These are phyloP conservation scores for Coniferiporia weirii DNA, from an alignment of 1,284 basidiomycete species.

Conservation along the genomic window DNA sequence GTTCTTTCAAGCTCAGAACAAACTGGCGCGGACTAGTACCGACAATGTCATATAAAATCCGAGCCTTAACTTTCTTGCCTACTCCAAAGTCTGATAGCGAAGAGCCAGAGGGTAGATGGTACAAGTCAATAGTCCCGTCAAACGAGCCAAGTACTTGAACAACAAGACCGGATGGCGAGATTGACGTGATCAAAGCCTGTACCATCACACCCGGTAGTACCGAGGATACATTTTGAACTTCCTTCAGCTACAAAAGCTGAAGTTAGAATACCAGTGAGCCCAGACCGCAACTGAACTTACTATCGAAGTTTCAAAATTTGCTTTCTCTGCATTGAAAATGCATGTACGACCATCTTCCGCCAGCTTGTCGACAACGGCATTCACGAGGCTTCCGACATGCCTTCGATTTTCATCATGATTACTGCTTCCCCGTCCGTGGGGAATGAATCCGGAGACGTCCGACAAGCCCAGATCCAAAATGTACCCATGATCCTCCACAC, in stretches of 20 bases:
- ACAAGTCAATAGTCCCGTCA: conserved; percentile 84
- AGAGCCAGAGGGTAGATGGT: conserved; percentile 61
- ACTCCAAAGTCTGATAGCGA: conserved; percentile 60
- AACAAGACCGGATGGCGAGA: conserved; percentile 78
- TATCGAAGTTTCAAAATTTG: conserved; percentile 41
- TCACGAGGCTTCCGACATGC: conserved; percentile 62
- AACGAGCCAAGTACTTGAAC: conserved; percentile 93
- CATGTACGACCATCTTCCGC: conserved; percentile 70
- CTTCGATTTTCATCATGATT: conserved; percentile 34
- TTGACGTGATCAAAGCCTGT: conserved; percentile 79
- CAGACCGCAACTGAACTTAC: conserved; percentile 35
- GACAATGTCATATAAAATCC: conserved; percentile 84
- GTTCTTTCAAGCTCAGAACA: conserved; percentile 71
- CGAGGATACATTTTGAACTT: conserved; percentile 77
- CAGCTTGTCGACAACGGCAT: conserved; percentile 57
- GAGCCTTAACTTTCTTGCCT: conserved; percentile 84
- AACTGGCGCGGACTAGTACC: conserved; percentile 70
- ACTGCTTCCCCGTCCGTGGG: conserved; percentile 54
- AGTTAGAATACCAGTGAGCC: background rate
- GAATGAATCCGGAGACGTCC: conserved; percentile 73
- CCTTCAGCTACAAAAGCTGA: conserved; percentile 45
- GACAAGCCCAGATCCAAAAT: conserved; percentile 80
- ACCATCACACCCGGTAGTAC: conserved; percentile 86
- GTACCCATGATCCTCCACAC: conserved; percentile 94
- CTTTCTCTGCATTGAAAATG: conserved; percentile 49